Percentiles rank a stretch among this genome's conserved stretches.
Evolutionary conservation across 108 stramenopile genomes (phyloP).

Genomic region (Stephanodiscus triporus): DNA sequence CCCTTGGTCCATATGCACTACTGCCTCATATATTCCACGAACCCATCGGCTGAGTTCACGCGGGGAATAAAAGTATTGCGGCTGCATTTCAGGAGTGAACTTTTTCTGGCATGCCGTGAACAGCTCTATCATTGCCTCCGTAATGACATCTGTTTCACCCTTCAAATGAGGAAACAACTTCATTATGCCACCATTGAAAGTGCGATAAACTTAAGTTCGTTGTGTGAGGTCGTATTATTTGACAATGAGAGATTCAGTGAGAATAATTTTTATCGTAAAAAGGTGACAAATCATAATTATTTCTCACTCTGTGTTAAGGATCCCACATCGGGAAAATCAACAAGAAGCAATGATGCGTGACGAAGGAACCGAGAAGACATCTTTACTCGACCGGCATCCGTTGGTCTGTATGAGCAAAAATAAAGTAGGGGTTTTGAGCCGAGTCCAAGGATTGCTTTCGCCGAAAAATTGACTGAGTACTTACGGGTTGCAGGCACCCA

Average conservation of each 20-base stretch:
- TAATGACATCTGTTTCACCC: conserved; percentile 90
- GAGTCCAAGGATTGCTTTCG: too few relatives aligned
- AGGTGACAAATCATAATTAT: not conserved
- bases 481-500: conserved; percentile 99
- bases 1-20: conserved; percentile 80
- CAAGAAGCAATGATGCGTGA: conserved; percentile 95
- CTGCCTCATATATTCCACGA: conserved; percentile 94
- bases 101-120: conserved; percentile 88
- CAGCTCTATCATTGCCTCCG: conserved; percentile 97
- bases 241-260: not conserved
- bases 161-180: conserved; percentile 93
- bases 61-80: conserved; percentile 99
- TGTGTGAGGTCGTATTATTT: not conserved
- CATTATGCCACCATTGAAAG: conserved; percentile 95
- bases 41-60: conserved; percentile 98
- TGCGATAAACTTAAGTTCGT: conserved; percentile 81
- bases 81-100: conserved; percentile 88
- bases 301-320: conserved; percentile 74
- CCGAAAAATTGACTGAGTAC: too few relatives aligned
- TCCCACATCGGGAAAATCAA: conserved; percentile 93
- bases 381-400: conserved; percentile 94
- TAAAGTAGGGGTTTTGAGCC: too few relatives aligned
- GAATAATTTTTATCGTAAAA: not conserved
- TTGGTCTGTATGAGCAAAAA: too few relatives aligned
- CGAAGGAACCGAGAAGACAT: conserved; percentile 94